Base-by-base conservation (phyloP, 371 early-diverging fungal species). In the Umbelopsis sp. region DNA sequence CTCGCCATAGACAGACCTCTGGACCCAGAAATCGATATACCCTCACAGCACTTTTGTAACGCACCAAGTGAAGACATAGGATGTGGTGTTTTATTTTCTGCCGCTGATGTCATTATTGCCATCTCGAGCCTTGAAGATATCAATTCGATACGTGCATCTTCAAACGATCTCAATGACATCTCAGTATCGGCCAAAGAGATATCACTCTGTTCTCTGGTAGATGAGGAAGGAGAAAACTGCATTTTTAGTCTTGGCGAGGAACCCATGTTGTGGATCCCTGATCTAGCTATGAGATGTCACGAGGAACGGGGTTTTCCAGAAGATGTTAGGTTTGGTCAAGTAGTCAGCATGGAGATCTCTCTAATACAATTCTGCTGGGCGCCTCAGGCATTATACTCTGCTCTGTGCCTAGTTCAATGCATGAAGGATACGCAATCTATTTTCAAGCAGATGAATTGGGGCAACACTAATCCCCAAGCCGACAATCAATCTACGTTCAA, bases 41-140 rank as follows among this genome's bases (percentile, higher is more conserved):
- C 57, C 5, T 35, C 57, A 18, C 16, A 29, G 14, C 57, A 57
- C 57, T 57, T 57, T 18, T 57, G 57, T 29, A 57, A 57, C 9
- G 57, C 57, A 12, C 57, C 57, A 29, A 29, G 18, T 18, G 57
- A 57, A 16, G 57, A 57, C 5, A 57, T 57, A 10, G 35, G 35
- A 35, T 35, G 57, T 57, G 57, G 57, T 14, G 6, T 57, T 6
- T 29, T 57, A 18, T 57, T 57, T 18, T 29, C 35, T 16, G 18
- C 35, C 4, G 57, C 57, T 14, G 57, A 57, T 57, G 14, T 57
- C 11, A 35, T 35, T 10, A 16, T 57, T 7, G 35, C 35, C 2
- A 24, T 57, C 18, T 14, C 57, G 3, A 18, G 12, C 29, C 35
- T 32, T 35, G 35, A n/a, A 18, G 18, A 7, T 4, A 29, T 16